Base-by-base conservation (phyloP, 768 basidiomycete genomes). In the Mycena latifolia region DNA sequence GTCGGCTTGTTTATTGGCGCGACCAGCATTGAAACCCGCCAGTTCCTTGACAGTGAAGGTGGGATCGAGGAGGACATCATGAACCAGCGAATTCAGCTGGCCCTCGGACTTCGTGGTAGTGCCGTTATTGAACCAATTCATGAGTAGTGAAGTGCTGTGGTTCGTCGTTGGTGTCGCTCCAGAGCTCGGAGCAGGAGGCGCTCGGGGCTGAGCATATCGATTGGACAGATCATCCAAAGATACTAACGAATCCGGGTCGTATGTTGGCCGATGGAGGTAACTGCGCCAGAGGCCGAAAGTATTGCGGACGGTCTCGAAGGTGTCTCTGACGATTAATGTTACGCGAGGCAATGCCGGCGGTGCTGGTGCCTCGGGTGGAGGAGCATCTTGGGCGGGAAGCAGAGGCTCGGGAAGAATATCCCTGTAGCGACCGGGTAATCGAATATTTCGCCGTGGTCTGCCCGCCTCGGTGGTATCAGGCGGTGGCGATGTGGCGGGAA, bases 11-110 rank as follows among this genome's bases (percentile, higher is more conserved):
- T 65, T 33, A 39, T 75, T 39, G 37, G 37, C 71, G 3, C 48
- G 64, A 8, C 55, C 54, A 9, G 69, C 65, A 53, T 65, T 52
- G 28, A 73, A 73, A 2, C 28, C 61, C 1, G 5, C 51, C 4
- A 71, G 51, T 20, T 73, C 69, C 3, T 25, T 24, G 18, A 41
- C 22, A 25, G 67, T 24, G 64, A 76, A 72, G 15, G 66, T 58
- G 1, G 66, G 66, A 55, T 58, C 45, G 10, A 3, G 47, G 8
- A 74, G 9, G 4, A 73, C 71, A 17, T 70, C 65, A 5, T 66
- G 28, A 1, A 65, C 69, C 3, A 74, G 67, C 2, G 55, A 37
- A 22, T 61, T 69, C 0, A 65, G 8, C 55, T 74, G 41, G 4
- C 31, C 56, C 18, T 63, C 67, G 3, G 73, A 64, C 52, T 74